A percentile compares a stretch with the other conserved stretches of the same genome.
phyloP scores from a whole-genome alignment of 257 asterid genomes.

The Scutellaria galericulata region DNA sequence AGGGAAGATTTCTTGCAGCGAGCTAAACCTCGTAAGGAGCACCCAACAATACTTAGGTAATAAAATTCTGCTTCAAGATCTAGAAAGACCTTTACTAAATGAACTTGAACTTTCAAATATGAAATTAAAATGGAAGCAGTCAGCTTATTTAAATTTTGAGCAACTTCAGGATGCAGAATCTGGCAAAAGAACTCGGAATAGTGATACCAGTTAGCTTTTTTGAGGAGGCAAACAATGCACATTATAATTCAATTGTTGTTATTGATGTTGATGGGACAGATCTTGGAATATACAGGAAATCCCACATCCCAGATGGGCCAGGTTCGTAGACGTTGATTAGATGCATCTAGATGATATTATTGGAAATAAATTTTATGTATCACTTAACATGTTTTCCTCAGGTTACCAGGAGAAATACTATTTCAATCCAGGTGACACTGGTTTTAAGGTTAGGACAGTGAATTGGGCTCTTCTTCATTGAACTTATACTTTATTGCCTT shows the following conservation, averaged over 20 bases:
- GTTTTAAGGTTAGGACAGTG: conserved; percentile 76
- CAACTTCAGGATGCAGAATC: conserved; percentile 78
- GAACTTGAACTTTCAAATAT: background rate
- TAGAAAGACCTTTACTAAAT: conserved; percentile 9
- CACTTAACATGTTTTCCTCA: conserved; percentile 39
- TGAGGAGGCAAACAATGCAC: conserved; percentile 98
- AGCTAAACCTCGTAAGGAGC: conserved; percentile 86
- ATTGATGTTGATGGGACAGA: conserved; percentile 97
- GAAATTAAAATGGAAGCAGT: conserved; percentile 3
- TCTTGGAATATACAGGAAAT: conserved; percentile 93
- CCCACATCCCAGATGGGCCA: conserved; percentile 99
- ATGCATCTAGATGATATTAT: conserved; percentile 31
- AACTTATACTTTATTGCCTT: conserved; percentile 20
- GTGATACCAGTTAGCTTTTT: conserved; percentile 98
- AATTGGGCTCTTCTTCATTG: conserved; percentile 25
- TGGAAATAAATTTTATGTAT: conserved; percentile 18
- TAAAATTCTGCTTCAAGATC: conserved; percentile 29
- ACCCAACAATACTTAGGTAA: conserved; percentile 85
- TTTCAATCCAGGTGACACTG: conserved; percentile 98
- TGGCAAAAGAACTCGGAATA: conserved; percentile 91
- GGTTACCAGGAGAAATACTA: conserved; percentile 99
- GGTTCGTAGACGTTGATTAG: conserved; percentile 51
- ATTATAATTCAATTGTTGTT: conserved; percentile 85
- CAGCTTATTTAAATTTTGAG: conserved; percentile 17
- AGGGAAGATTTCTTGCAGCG: conserved; percentile 77